Percentiles rank a stretch among this genome's conserved stretches.
Conservation (phyloP, 2,329 filamentous ascomycete genomes). For the Parascedosporium putredinis region DNA sequence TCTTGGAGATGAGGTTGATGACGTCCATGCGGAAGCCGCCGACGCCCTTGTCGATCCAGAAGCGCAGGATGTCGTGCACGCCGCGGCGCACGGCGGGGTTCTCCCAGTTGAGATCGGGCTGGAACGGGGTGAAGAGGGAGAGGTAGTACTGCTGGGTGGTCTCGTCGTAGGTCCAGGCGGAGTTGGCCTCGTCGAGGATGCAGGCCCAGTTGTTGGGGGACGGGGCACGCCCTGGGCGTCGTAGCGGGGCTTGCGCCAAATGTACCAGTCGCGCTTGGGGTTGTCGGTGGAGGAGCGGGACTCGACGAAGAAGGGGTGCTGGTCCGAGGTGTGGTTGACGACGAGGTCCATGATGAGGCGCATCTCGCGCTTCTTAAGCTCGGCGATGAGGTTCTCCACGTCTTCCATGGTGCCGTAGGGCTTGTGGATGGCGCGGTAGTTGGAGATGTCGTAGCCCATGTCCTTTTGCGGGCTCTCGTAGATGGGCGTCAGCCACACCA, state of each 20-base stretch:
- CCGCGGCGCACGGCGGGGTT: constrained; percentile 52
- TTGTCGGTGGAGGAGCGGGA: constrained; percentile 47
- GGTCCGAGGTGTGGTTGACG: constrained; percentile 56
- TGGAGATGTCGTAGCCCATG: constrained; percentile 62
- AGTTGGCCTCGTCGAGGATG: constrained; percentile 19
- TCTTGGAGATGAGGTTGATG: constrained; percentile 58
- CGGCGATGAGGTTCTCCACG: constrained; percentile 51
- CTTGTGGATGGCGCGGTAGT: constrained; percentile 56
- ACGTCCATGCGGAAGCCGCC: constrained; percentile 59
- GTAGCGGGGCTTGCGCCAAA: constrained; percentile 51
- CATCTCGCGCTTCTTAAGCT: constrained; percentile 52
- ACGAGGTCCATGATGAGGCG: constrained; percentile 64
- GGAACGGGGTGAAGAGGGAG: constrained; percentile 57
- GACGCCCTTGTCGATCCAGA: constrained; percentile 62
- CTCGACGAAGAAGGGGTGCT: constrained; percentile 29
- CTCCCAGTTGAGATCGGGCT: constrained; percentile 74
- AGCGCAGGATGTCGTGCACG: constrained; percentile 59
- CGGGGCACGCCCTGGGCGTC: constrained; percentile 43
- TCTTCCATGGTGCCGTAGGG: constrained; percentile 62
- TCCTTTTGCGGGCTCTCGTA: constrained; percentile 48
- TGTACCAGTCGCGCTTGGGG: constrained; percentile 55
- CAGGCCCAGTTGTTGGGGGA: constrained; percentile 50
- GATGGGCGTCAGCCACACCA: constrained; percentile 43
- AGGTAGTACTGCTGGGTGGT: constrained; percentile 46
- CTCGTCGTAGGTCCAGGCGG: constrained; percentile 39